Conservation (phyloP, 768 basidiomycete species). For the Psilocybe cyanescens region DNA sequence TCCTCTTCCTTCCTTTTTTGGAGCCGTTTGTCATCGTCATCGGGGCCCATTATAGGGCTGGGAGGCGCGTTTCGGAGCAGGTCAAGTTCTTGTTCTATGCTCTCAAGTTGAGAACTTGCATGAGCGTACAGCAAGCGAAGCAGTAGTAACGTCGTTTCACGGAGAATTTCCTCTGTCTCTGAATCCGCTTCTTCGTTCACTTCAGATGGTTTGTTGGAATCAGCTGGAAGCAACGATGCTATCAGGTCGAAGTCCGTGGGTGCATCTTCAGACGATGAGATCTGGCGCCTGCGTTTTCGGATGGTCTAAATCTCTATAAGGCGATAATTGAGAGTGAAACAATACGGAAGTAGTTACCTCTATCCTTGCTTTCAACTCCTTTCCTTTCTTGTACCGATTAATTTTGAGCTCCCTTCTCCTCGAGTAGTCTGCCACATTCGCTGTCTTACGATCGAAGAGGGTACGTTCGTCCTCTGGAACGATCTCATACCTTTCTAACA, state of each 20-base stretch:
- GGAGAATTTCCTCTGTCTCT: slow-evolving; percentile 66
- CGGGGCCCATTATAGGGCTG: slow-evolving; percentile 32
- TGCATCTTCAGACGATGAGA: slow-evolving; percentile 30
- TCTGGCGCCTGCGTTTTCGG: slow-evolving; percentile 55
- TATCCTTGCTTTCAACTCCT: slow-evolving; percentile 71
- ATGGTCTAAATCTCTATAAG: slow-evolving; percentile 43
- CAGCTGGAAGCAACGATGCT: slow-evolving; percentile 57
- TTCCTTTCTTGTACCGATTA: slow-evolving; percentile 86
- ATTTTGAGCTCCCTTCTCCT: slow-evolving; percentile 88
- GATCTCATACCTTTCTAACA: slow-evolving; percentile 68
- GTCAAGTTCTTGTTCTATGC: slow-evolving; percentile 71
- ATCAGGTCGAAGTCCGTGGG: slow-evolving; percentile 67
- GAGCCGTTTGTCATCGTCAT: slow-evolving; percentile 39
- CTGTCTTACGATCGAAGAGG: slow-evolving; percentile 53
- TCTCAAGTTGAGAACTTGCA: slow-evolving; percentile 67
- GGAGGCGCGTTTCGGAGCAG: slow-evolving; percentile 63
- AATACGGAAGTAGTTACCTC: slow-evolving; percentile 48
- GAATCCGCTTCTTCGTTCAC: slow-evolving; percentile 54
- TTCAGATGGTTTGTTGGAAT: slow-evolving; percentile 22
- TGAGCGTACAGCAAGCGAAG: slow-evolving; percentile 75
- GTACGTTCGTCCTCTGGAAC: slow-evolving; percentile 62
- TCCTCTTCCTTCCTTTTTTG: slow-evolving; percentile 47
- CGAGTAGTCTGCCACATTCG: slow-evolving; percentile 62
- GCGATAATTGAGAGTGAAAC: not conserved
- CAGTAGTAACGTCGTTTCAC: slow-evolving; percentile 71